phyloP scores from a whole-genome alignment of 768 basidiomycete genomes.

The Pleurotus tuber-regium region DNA sequence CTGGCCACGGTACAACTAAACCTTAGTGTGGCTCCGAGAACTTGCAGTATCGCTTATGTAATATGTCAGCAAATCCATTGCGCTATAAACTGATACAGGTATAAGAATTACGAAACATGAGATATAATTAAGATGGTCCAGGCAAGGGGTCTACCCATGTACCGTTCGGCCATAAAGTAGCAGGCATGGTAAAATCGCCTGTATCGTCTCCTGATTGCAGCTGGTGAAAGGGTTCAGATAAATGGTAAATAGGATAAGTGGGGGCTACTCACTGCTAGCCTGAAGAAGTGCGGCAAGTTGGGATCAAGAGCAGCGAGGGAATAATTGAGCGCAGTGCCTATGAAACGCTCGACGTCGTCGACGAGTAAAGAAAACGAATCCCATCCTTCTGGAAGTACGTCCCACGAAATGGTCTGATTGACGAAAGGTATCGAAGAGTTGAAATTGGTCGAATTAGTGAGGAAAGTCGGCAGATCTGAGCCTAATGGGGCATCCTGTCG shows the following conservation, averaged over 20 bases:
- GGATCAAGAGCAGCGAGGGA: constrained; percentile 61
- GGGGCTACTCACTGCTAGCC: constrained; percentile 66
- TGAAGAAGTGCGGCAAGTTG: constrained; percentile 71
- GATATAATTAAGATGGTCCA: constrained; percentile 50
- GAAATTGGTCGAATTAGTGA: constrained; percentile 73
- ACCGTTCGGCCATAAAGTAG: constrained; percentile 73
- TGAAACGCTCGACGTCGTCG: constrained; percentile 83
- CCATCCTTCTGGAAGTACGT: constrained; percentile 52
- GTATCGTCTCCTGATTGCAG: constrained; percentile 16
- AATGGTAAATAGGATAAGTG: constrained; percentile 33
- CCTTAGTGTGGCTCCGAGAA: too few relatives aligned
- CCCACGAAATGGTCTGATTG: constrained; percentile 61
- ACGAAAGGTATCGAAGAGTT: constrained; percentile 50
- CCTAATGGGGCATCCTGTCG: constrained; percentile 70
- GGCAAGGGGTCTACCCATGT: constrained; percentile 75
- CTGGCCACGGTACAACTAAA: not conserved
- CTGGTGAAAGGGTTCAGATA: constrained; percentile 36
- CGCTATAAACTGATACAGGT: too few relatives aligned
- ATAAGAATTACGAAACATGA: not conserved
- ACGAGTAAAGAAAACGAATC: constrained; percentile 76
- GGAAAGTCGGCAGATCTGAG: constrained; percentile 64
- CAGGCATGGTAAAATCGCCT: constrained; percentile 82
- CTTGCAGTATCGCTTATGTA: too few relatives aligned
- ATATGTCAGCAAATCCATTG: too few relatives aligned
- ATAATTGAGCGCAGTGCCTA: constrained; percentile 69